Base-by-base conservation (phyloP, 1,139 yeast species). In the Suhomyces anneliseae region DNA sequence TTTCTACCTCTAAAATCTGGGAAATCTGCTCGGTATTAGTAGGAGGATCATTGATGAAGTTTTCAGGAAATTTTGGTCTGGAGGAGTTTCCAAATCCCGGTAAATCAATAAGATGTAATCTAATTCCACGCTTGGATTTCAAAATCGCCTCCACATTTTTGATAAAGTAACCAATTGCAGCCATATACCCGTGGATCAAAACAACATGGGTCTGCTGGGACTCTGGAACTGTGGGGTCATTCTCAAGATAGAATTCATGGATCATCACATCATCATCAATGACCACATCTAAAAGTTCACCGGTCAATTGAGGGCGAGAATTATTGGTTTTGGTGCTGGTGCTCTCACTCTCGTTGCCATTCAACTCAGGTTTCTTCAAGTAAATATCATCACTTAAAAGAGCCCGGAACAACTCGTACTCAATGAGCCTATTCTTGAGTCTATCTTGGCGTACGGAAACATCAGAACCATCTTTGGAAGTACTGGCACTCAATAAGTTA, bases 1-100 rank as follows among this genome's bases (percentile, higher is more conserved):
- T 66, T 48, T 74, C 79, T 14, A 70, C 61, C 10, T 58, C 60
- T 34, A 70, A 52, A 8, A 73, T 57, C 55, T 74, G 78, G 27
- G 59, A 39, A 39, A 72, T 68, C 40, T 66, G 60, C 24, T 61
- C 66, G 8, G 49, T 54, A 9, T 47, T 51, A 8, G 57, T 50
- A 1, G 48, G 45, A 15, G 58, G 74, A 50, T 57, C 64, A 44
- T 48, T 44, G 8, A 73, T 49, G n/a, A 70, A 58, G 40, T 57
- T 57, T 8, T 52, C 40, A 2, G 79, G 78, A 45, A 74, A 74
- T 40, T 57, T 56, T 1, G 78, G 76, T 40, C 78, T 59, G 12
- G 75, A 68, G 14, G 77, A 71, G 49, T 74, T 74, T 6, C 79
- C 79, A 55, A 74, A 74, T 7, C 79, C 79, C 3, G 78, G 76